These are phyloP conservation scores for Calvatia gigantea DNA, from an alignment of 768 basidiomycete species.

Conservation along the genomic window DNA sequence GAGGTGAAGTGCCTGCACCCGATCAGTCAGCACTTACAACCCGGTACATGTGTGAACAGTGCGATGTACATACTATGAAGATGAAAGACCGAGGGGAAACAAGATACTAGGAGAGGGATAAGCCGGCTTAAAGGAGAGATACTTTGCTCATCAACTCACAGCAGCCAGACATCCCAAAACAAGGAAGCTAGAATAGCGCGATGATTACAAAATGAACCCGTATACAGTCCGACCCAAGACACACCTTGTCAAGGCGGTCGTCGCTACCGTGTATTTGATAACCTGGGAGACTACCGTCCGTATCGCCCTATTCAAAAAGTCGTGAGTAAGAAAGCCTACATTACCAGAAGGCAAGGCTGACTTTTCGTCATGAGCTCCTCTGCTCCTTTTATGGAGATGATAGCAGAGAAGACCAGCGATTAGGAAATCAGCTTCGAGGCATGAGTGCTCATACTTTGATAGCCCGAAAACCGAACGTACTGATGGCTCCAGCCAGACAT, in stretches of 20 bases:
- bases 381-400: slow-evolving; percentile 11
- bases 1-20: slow-evolving; percentile 14
- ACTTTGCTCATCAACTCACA: background rate
- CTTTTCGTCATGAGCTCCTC: slow-evolving; percentile 2
- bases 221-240: background rate
- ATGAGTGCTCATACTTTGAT: background rate
- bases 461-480: background rate
- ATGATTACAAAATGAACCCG: background rate
- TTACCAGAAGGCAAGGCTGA: background rate
- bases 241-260: slow-evolving; percentile 15
- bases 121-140: no score
- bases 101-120: background rate
- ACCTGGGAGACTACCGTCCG: slow-evolving; percentile 7
- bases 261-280: slow-evolving; percentile 15
- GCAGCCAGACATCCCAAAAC: slow-evolving; percentile 10
- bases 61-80: background rate
- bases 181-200: slow-evolving; percentile 8
- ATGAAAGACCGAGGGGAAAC: background rate
- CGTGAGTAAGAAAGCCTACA: background rate
- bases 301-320: background rate
- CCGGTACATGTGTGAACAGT: no score
- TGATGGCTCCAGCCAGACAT: background rate
- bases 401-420: slow-evolving; percentile 14
- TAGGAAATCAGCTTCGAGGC: slow-evolving; percentile 10
- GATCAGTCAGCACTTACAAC: background rate